phyloP scores from a whole-genome alignment of 2,329 filamentous ascomycete genomes.

The Fusarium mangiferae region DNA sequence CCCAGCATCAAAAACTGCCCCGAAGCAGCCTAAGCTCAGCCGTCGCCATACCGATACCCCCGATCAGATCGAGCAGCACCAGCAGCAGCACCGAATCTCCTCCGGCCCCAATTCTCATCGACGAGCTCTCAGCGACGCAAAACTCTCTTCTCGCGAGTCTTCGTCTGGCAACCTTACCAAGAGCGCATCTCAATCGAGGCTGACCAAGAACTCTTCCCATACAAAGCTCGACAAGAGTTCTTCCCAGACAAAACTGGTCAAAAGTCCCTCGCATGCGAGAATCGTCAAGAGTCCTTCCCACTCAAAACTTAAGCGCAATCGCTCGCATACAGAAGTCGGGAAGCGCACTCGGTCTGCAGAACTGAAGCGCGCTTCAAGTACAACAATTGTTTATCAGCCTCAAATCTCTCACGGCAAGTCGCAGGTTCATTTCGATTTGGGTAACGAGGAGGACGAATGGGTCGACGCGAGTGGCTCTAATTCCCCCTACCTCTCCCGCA shows the following conservation, averaged over 20 bases:
- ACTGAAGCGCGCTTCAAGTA: constrained; percentile 64
- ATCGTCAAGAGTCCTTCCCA: constrained; percentile 66
- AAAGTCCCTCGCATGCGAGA: constrained; percentile 51
- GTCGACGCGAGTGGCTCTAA: constrained; percentile 73
- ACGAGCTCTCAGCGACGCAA: constrained; percentile 62
- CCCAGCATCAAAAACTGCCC: constrained; percentile 61
- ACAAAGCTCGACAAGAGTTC: constrained; percentile 62
- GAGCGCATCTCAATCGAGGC: constrained; percentile 64
- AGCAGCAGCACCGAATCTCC: constrained; percentile 33
- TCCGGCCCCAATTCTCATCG: constrained; percentile 53
- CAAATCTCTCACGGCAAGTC: constrained; percentile 56
- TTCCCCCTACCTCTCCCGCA: constrained; percentile 63
- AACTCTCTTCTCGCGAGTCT: constrained; percentile 56
- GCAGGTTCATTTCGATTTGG: constrained; percentile 73
- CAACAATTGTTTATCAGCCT: constrained; percentile 59
- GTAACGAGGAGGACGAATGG: constrained; percentile 71
- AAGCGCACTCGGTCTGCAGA: constrained; percentile 69
- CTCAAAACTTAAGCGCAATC: constrained; percentile 54
- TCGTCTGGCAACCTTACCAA: constrained; percentile 61
- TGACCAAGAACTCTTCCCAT: constrained; percentile 66
- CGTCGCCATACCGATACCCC: constrained; percentile 57
- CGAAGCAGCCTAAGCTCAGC: constrained; percentile 58
- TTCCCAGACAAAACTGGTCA: constrained; percentile 50
- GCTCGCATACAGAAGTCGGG: constrained; percentile 35
- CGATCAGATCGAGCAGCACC: constrained; percentile 45